Base-by-base conservation (phyloP, 129 eudicot genomes). In the Tagetes erecta region DNA sequence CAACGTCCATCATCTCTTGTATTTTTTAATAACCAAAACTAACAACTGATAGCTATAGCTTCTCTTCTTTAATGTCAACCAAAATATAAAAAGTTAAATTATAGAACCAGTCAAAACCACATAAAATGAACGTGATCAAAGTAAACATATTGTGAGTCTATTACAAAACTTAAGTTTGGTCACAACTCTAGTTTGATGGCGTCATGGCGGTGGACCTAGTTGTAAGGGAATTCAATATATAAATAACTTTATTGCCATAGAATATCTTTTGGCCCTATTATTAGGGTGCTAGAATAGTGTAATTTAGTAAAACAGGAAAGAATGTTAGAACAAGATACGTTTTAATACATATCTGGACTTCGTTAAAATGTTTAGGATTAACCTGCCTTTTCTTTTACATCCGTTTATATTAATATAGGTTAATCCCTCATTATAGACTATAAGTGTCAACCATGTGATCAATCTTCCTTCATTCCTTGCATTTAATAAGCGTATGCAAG, bases 41-140 rank as follows among this genome's bases (percentile, higher is more conserved):
- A 72, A 44, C 38, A 20, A 41, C n/a, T 64, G 70, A 75, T 64
- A 75, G 79, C 79, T 75, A 38, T 75, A 37, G 71, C 35, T 74
- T 60, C 3, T 50, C 52, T 64, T 20, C 55, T 72, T 57, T 72
- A 41, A 57, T 56, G 41, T 11, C 33, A 55, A 42, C 53, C 12
- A 57, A 27, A 41, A 72, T 72, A 57, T 56, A 72, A 39, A 72
- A 55, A 20, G 12, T 5, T 47, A 36, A 13, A 36, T 38, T 37
- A 34, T 0, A 30, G 27, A 20, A 20, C 27, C 27, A 20, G 27
- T 20, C 27, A 20, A 20, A 20, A 20, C 27, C 27, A 20, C 27
- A 20, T 20, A 20, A 20, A 20, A 20, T 20, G 27, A 20, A 20
- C 27, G 27, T 20, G 27, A 20, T 20, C 27, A 20, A 20, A 20